Evolutionary conservation across 768 basidiomycete genomes (phyloP), one percentile per base, ranked within the genome.

Genomic region (Cystofilobasidium bisporidii): DNA sequence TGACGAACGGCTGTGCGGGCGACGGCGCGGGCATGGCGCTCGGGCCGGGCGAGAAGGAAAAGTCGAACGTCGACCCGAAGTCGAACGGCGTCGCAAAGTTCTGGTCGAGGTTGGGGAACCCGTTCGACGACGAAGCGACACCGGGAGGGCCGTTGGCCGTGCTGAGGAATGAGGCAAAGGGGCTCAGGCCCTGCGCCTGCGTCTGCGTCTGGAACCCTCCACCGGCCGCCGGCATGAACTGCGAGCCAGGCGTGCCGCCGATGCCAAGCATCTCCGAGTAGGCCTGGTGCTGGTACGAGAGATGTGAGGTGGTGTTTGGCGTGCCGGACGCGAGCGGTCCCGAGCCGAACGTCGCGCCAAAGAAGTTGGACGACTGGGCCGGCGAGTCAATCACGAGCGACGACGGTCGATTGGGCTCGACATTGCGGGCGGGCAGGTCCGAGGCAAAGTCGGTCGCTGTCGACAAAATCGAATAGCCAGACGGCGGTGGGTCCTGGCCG

Each of bases 221-320:
- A n/a, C n/a, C n/a, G n/a, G 20, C 3, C 22, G 47, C 22, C 47
- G 47, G 47, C 22, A 48, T 22, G 22, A n/a, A 56, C 30, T 56
- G 53, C 28, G 53, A 6, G 5, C 4, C 14, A 9, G n/a, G 11
- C 48, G 53, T 3, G 53, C n/a, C 18, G 53, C 53, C 53, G 48
- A 56, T 12, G 53, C 53, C 53, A 11, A 56, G 53, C 28, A 56
- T 6, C 3, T 56, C 53, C 53, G 53, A 56, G 53, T 56, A 56
- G 18, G 53, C 53, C 20, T 56, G 53, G 20, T 32, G 26, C 53
- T 56, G 53, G n/a, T 30, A 56, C 47, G 47, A 48, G 22, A 48
- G 47, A n/a, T 48, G 47, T 6, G 47, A 48, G 4, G n/a, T 48
- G 22, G 5, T 24, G 22, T 22, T 10, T 5, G 20, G 47, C 22